These are phyloP conservation scores for Skeletonema grethae DNA, from an alignment of 108 stramenopile genomes.

Conservation along the genomic window DNA sequence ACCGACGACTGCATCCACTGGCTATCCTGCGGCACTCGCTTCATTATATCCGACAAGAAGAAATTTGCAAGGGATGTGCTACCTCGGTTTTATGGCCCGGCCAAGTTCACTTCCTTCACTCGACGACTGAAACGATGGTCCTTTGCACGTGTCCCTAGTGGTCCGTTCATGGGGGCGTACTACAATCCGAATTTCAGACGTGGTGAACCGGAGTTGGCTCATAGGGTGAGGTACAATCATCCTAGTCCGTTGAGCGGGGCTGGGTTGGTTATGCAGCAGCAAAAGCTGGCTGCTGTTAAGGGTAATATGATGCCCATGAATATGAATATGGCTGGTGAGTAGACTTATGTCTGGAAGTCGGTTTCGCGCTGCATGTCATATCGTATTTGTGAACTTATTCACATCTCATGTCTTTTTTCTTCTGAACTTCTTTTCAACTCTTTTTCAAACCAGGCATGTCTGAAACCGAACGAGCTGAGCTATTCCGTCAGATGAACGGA, in stretches of 20 bases:
- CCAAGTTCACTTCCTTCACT: slow-evolving; percentile 76
- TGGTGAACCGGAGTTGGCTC: slow-evolving; percentile 36
- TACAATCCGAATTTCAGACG: slow-evolving; percentile 50
- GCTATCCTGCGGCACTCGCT: slow-evolving; percentile 63
- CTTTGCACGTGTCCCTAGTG: slow-evolving; percentile 53
- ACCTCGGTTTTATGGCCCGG: slow-evolving; percentile 55
- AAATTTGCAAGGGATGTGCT: slow-evolving; percentile 58
- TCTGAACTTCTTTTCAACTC: neutral
- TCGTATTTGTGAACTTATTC: neutral
- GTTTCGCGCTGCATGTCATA: neutral
- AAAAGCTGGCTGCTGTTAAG: slow-evolving; percentile 30
- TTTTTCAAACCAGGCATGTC: neutral
- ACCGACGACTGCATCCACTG: slow-evolving; percentile 50
- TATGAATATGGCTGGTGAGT: slow-evolving; percentile 7
- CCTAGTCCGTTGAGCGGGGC: slow-evolving; percentile 20
- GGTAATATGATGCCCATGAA: neutral
- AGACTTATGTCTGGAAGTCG: neutral
- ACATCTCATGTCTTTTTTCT: neutral
- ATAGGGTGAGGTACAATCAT: slow-evolving; percentile 39
- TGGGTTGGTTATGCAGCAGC: slow-evolving; percentile 31
- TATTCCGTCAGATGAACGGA: neutral
- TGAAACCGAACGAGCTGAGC: neutral
- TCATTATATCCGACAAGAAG: slow-evolving; percentile 71
- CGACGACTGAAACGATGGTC: slow-evolving; percentile 67
- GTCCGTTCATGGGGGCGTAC: slow-evolving; percentile 64